Percentiles rank a stretch among this genome's conserved stretches.
phyloP scores from a whole-genome alignment of 495 filamentous ascomycete genomes.

The Aspergillus carlsbadensis region DNA sequence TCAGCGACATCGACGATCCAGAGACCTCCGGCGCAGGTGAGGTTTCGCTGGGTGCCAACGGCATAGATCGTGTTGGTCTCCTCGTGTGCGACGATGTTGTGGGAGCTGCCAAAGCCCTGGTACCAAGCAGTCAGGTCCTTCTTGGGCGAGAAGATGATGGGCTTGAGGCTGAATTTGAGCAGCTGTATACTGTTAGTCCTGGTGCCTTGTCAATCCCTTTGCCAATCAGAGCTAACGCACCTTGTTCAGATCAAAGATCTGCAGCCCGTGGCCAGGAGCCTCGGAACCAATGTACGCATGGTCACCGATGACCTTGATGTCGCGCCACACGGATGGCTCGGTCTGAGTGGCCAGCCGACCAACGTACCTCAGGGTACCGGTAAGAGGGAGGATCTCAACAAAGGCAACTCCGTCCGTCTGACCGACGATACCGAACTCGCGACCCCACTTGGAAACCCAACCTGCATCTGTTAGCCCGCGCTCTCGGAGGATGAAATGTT shows the following conservation, averaged over 20 bases:
- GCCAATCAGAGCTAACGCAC: conserved; percentile 10
- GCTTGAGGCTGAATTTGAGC: neutral
- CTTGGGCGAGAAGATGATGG: conserved; percentile 12
- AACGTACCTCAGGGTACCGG: conserved; percentile 19
- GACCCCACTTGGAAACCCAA: conserved; percentile 19
- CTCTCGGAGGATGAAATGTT: neutral
- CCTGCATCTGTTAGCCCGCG: conserved; percentile 3
- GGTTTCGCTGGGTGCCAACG: conserved; percentile 14
- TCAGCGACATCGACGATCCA: conserved; percentile 25
- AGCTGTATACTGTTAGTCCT: neutral
- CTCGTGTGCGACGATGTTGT: conserved; percentile 21
- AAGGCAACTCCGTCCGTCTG: conserved; percentile 21
- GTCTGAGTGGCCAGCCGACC: conserved; percentile 20
- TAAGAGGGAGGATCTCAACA: conserved; percentile 12
- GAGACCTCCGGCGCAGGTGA: conserved; percentile 16
- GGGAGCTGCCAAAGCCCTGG: conserved; percentile 19
- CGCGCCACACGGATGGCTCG: conserved; percentile 13
- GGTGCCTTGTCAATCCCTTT: neutral
- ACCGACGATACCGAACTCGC: conserved; percentile 22
- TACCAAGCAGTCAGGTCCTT: conserved; percentile 21
- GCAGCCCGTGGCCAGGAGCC: conserved; percentile 18
- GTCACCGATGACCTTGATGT: conserved; percentile 21
- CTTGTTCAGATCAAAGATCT: conserved; percentile 23
- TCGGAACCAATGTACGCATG: conserved; percentile 22
- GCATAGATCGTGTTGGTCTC: conserved; percentile 23